Conservation (phyloP, 495 filamentous ascomycete genomes). For the Evernia prunastri region DNA sequence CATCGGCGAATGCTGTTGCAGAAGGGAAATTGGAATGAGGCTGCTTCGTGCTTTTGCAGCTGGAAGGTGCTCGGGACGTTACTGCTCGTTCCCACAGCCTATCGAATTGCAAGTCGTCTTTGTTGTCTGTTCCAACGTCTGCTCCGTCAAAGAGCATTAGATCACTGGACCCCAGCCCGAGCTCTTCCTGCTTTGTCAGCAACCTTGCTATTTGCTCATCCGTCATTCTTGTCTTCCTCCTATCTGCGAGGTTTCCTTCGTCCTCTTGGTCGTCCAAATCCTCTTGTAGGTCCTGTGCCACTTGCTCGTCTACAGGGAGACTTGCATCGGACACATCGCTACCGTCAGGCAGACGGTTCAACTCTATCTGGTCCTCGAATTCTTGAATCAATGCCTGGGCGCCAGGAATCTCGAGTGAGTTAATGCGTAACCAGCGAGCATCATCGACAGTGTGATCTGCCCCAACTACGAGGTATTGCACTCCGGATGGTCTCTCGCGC, state of each 20-base stretch:
- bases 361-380: slow-evolving; percentile 35
- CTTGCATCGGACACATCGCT: slow-evolving; percentile 27
- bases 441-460: slow-evolving; percentile 39
- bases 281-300: slow-evolving; percentile 35
- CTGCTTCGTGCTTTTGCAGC: slow-evolving; percentile 13
- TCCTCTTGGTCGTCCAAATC: slow-evolving; percentile 34
- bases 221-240: slow-evolving; percentile 33
- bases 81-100: slow-evolving; percentile 21
- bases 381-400: slow-evolving; percentile 31
- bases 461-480: slow-evolving; percentile 48
- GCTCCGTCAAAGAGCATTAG: slow-evolving; percentile 48
- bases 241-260: slow-evolving; percentile 29
- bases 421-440: slow-evolving; percentile 43
- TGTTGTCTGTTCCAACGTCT: slow-evolving; percentile 11
- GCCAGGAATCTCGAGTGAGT: slow-evolving; percentile 26
- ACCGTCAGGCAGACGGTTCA: slow-evolving; percentile 10
- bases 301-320: slow-evolving; percentile 30
- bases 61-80: neutral
- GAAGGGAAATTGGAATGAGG: slow-evolving; percentile 42
- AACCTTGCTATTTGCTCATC: slow-evolving; percentile 56
- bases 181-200: slow-evolving; percentile 59
- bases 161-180: slow-evolving; percentile 54
- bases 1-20: slow-evolving; percentile 59
- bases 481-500: slow-evolving; percentile 36
- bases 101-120: slow-evolving; percentile 11